Evolutionary conservation across 306 rosid genomes (phyloP).

Genomic region (Gastrolobium bilobum): DNA sequence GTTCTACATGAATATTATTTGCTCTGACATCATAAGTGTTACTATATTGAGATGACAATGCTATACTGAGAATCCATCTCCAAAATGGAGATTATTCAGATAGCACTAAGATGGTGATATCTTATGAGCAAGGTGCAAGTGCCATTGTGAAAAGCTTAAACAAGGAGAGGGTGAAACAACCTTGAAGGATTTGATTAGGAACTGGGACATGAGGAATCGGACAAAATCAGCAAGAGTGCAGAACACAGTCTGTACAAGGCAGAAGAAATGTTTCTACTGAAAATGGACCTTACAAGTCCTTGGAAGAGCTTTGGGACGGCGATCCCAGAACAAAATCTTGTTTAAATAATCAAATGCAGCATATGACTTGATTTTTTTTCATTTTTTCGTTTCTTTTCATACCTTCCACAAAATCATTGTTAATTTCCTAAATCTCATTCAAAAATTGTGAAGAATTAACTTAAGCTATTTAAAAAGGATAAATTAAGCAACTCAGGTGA

Average conservation of each 20-base stretch:
- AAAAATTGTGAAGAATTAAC: not conserved
- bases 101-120: constrained; percentile 44
- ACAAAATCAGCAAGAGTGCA: constrained; percentile 46
- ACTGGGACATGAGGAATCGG: not conserved
- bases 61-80: not conserved
- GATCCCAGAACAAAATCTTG: constrained; percentile 4
- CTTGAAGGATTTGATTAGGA: constrained; percentile 43
- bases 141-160: constrained; percentile 47
- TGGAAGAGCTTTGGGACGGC: constrained; percentile 53
- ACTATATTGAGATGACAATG: not conserved
- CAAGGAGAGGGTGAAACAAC: constrained; percentile 55
- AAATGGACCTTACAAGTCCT: constrained; percentile 43
- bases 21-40: not conserved
- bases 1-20: not conserved
- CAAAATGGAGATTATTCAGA: constrained; percentile 19
- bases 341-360: not conserved
- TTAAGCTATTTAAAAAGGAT: not conserved
- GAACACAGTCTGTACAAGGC: constrained; percentile 25
- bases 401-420: not conserved
- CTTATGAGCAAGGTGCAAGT: constrained; percentile 46
- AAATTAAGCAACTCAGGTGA: not conserved
- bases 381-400: not conserved
- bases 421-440: not conserved
- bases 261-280: constrained; percentile 24
- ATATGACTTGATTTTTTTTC: not conserved